Evolutionary conservation across 495 filamentous ascomycete species (phyloP).

Genomic region (Neurospora sp.): DNA sequence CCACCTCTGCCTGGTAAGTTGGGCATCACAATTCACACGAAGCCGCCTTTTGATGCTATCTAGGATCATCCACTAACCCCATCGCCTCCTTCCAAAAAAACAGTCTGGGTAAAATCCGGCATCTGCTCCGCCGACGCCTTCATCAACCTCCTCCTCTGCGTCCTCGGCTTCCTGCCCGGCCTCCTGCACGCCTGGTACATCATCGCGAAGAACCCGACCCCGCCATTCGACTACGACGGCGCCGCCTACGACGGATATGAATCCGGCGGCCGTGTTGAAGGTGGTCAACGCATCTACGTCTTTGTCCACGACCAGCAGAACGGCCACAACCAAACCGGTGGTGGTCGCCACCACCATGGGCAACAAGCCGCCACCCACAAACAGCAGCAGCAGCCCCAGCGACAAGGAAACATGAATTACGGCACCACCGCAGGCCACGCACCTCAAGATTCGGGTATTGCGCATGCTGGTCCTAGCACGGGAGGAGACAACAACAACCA

Average conservation of each 20-base stretch:
- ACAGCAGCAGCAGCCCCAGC: constrained; percentile 23
- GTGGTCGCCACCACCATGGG: constrained; percentile 4
- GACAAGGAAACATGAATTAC: constrained; percentile 29
- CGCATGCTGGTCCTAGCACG: constrained; percentile 30
- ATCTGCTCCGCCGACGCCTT: constrained; percentile 87
- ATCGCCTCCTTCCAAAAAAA: not conserved
- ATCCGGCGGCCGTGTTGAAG: not conserved
- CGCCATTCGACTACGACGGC: constrained; percentile 49
- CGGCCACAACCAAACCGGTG: not conserved
- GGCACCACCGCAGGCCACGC: constrained; percentile 19
- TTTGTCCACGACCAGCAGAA: constrained; percentile 40
- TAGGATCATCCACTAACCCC: not conserved
- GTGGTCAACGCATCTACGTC: constrained; percentile 46
- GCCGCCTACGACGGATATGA: not conserved
- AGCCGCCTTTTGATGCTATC: constrained; percentile 1
- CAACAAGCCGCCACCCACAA: constrained; percentile 13
- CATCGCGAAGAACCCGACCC: constrained; percentile 80
- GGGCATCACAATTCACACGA: not conserved
- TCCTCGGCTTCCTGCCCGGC: constrained; percentile 83
- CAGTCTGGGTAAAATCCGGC: constrained; percentile 93
- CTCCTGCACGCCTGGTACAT: constrained; percentile 97
- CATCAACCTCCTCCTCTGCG: constrained; percentile 89
- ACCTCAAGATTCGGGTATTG: constrained; percentile 27
- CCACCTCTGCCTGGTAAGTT: constrained; percentile 78
- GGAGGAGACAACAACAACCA: constrained; percentile 34